Evolutionary conservation across 768 basidiomycete genomes (phyloP).

Genomic region (Russula virescens): DNA sequence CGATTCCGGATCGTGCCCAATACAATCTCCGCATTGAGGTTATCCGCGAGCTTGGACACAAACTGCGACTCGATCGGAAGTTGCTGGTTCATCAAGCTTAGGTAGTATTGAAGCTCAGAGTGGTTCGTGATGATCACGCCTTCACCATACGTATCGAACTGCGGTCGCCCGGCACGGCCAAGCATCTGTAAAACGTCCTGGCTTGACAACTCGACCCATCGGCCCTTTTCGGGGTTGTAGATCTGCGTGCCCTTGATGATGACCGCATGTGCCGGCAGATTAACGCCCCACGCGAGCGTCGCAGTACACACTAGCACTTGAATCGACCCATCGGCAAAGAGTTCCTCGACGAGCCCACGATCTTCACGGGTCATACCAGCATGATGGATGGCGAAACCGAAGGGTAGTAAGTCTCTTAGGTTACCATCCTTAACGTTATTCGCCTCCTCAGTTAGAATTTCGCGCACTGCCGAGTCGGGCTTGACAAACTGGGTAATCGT

Average conservation of each 20-base stretch:
- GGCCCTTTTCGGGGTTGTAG: constrained; percentile 97
- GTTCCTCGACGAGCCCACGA: constrained; percentile 85
- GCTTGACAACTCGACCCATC: constrained; percentile 91
- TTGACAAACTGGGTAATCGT: constrained; percentile 95
- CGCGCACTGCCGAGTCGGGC: constrained; percentile 85
- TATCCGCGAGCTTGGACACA: constrained; percentile 87
- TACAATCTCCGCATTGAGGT: constrained; percentile 95
- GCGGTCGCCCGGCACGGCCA: constrained; percentile 93
- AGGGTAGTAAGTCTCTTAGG: constrained; percentile 84
- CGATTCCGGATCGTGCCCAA: constrained; percentile 91
- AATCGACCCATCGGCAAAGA: constrained; percentile 87
- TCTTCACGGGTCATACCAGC: constrained; percentile 94
- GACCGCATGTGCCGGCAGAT: constrained; percentile 94
- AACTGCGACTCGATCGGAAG: constrained; percentile 97
- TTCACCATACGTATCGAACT: constrained; percentile 95
- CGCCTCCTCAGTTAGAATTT: constrained; percentile 83
- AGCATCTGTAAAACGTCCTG: constrained; percentile 99
- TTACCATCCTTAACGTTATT: constrained; percentile 77
- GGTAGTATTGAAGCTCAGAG: constrained; percentile 93
- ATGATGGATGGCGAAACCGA: constrained; percentile 97
- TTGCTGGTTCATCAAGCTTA: constrained; percentile 93
- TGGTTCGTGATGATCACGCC: constrained; percentile 99
- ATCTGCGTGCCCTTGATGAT: constrained; percentile 99
- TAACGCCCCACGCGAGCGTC: constrained; percentile 99
- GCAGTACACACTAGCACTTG: constrained; percentile 97